phyloP scores from a whole-genome alignment of 257 asterid species.

The Lantana camara region DNA sequence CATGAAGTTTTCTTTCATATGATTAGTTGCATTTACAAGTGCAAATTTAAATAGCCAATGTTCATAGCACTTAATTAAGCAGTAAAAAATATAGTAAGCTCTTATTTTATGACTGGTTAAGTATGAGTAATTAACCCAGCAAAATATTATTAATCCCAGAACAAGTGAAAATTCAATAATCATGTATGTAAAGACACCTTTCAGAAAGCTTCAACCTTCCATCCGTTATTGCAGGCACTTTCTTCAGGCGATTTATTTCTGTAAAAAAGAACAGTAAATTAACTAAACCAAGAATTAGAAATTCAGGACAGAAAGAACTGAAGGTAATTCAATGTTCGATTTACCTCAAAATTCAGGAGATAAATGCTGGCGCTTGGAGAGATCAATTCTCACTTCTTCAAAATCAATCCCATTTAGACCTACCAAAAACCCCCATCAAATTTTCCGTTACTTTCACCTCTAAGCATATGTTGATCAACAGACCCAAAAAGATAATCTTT shows the following conservation, averaged over 20 bases:
- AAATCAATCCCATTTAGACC: slow-evolving; percentile 83
- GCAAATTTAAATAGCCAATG: not conserved
- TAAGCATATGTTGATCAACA: too few relatives aligned
- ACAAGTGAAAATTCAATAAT: too few relatives aligned
- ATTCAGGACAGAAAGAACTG: not conserved
- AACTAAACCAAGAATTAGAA: not conserved
- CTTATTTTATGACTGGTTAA: too few relatives aligned
- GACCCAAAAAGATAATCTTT: too few relatives aligned
- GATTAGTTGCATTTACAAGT: slow-evolving; percentile 1
- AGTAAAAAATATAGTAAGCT: not conserved
- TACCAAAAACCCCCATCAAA: slow-evolving; percentile 32
- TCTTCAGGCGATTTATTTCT: slow-evolving; percentile 76
- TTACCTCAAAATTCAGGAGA: slow-evolving; percentile 76
- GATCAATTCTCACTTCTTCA: slow-evolving; percentile 68
- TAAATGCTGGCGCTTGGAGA: slow-evolving; percentile 58
- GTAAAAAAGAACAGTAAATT: not conserved
- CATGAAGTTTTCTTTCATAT: not conserved
- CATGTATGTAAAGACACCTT: slow-evolving; percentile 51
- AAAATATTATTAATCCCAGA: too few relatives aligned
- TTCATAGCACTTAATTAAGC: not conserved
- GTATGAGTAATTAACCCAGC: too few relatives aligned
- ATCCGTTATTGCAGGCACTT: slow-evolving; percentile 88
- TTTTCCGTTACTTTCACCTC: slow-evolving; percentile 9
- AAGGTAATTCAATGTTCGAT: not conserved
- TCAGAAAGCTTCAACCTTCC: slow-evolving; percentile 89